A percentile compares a stretch with the other conserved stretches of the same genome.
phyloP scores from a whole-genome alignment of 2,329 filamentous ascomycete genomes.

The Didymella sp. region DNA sequence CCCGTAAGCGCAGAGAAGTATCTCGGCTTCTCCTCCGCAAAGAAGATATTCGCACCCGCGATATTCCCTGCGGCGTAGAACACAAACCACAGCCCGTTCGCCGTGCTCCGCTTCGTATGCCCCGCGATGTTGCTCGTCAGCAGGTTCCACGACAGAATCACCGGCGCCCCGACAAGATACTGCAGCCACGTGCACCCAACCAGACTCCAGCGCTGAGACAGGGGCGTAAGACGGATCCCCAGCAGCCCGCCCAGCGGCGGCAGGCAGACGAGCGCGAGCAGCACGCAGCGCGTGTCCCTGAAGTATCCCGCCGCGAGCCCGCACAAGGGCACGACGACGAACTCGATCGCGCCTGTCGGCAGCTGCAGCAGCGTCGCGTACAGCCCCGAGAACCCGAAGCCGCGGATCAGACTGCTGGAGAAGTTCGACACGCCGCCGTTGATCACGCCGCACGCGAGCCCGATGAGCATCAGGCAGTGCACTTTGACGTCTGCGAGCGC shows the following conservation, averaged over 20 bases:
- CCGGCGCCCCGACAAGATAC: conserved; percentile 58
- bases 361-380: conserved; percentile 53
- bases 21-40: conserved; percentile 53
- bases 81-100: conserved; percentile 59
- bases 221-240: conserved; percentile 57
- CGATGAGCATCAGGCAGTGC: conserved; percentile 52
- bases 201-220: conserved; percentile 57
- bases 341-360: conserved; percentile 55
- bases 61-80: conserved; percentile 60
- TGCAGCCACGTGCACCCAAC: conserved; percentile 63
- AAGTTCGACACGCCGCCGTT: conserved; percentile 62
- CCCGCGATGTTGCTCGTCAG: conserved; percentile 55
- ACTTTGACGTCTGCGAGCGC: conserved; percentile 51
- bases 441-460: conserved; percentile 55
- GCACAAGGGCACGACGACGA: conserved; percentile 49
- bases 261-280: conserved; percentile 51
- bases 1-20: conserved; percentile 56
- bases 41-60: conserved; percentile 57
- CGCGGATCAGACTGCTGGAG: conserved; percentile 55
- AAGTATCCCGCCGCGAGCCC: conserved; percentile 46
- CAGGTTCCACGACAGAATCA: conserved; percentile 61
- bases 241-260: conserved; percentile 59
- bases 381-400: conserved; percentile 53
- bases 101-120: conserved; percentile 60
- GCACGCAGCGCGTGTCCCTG: conserved; percentile 38